Percentiles rank a stretch among this genome's conserved stretches.
Conservation (phyloP, 805 yeast genomes). For the Lachancea cidri region DNA sequence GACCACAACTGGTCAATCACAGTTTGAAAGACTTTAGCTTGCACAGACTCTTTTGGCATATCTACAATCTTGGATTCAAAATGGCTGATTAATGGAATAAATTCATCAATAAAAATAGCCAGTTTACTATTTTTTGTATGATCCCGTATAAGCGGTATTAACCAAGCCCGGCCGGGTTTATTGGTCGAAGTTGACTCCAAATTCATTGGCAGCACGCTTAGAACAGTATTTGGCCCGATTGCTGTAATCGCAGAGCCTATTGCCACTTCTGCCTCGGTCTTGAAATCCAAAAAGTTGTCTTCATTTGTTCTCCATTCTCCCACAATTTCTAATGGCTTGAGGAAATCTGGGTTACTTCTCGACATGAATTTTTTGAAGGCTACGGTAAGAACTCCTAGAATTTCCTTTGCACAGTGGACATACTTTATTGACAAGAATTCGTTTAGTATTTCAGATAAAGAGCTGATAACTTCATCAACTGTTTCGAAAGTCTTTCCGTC, state of each 20-base stretch:
- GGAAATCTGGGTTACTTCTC: slow-evolving; percentile 66
- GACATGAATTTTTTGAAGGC: slow-evolving; percentile 57
- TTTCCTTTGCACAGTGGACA: slow-evolving; percentile 69
- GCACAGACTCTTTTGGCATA: slow-evolving; percentile 53
- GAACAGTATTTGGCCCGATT: slow-evolving; percentile 82
- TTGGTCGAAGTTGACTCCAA: slow-evolving; percentile 48
- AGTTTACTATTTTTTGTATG: slow-evolving; percentile 69
- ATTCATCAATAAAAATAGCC: slow-evolving; percentile 52
- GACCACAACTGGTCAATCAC: slow-evolving; percentile 92
- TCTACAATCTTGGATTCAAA: slow-evolving; percentile 46
- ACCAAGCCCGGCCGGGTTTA: slow-evolving; percentile 89
- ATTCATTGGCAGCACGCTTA: slow-evolving; percentile 73
- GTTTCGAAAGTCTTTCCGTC: slow-evolving; percentile 48
- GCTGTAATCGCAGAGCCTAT: slow-evolving; percentile 73
- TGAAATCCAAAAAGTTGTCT: slow-evolving; percentile 48
- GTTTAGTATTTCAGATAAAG: slow-evolving; percentile 49
- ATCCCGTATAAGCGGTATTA: slow-evolving; percentile 86
- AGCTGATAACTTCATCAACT: slow-evolving; percentile 48
- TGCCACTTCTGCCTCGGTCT: slow-evolving; percentile 73
- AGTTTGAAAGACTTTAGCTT: slow-evolving; percentile 75
- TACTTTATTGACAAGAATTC: slow-evolving; percentile 67
- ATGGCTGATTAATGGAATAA: slow-evolving; percentile 59
- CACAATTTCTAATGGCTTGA: slow-evolving; percentile 60
- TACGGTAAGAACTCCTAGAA: slow-evolving; percentile 61
- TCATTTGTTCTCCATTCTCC: slow-evolving; percentile 87